Percentiles rank a stretch among this genome's conserved stretches.
phyloP scores from a whole-genome alignment of 257 asterid species.

The Buddleja alternifolia region DNA sequence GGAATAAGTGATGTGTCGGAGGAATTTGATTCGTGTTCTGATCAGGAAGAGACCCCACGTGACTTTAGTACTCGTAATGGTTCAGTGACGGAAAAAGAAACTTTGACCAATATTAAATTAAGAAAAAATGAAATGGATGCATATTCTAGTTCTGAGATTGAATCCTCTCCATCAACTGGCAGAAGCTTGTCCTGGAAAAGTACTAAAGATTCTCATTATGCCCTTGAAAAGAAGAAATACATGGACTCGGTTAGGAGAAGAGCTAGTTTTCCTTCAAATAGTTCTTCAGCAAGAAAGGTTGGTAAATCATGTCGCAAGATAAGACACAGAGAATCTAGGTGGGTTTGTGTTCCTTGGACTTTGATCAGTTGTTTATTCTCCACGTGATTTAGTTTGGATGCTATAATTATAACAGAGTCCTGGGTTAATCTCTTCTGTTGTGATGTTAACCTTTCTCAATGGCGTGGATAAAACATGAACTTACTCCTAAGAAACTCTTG shows the following conservation, averaged over 20 bases:
- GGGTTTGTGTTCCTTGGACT: constrained; percentile 27
- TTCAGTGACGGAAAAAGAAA: constrained; percentile 36
- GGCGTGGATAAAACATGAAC: neutral
- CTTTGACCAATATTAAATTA: constrained; percentile 39
- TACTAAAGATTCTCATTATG: constrained; percentile 55
- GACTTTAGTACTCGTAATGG: constrained; percentile 44
- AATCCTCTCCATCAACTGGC: constrained; percentile 70
- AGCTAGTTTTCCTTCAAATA: constrained; percentile 55
- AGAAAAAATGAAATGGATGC: constrained; percentile 55
- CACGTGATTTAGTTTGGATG: neutral
- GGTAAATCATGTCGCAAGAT: constrained; percentile 92
- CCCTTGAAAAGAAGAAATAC: constrained; percentile 59
- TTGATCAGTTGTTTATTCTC: constrained; percentile 19
- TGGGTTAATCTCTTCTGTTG: neutral
- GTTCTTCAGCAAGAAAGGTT: constrained; percentile 57
- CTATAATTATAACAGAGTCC: constrained; percentile 10
- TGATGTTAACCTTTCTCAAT: neutral
- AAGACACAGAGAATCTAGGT: constrained; percentile 77
- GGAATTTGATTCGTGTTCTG: constrained; percentile 73
- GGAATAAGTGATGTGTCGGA: constrained; percentile 73
- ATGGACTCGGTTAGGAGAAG: constrained; percentile 62
- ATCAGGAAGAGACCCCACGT: constrained; percentile 49
- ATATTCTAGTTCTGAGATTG: constrained; percentile 74
- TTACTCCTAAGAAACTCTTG: neutral
- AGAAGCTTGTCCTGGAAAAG: constrained; percentile 91